phyloP scores from a whole-genome alignment of 768 basidiomycete genomes.

The Leccinum incarnatum region DNA sequence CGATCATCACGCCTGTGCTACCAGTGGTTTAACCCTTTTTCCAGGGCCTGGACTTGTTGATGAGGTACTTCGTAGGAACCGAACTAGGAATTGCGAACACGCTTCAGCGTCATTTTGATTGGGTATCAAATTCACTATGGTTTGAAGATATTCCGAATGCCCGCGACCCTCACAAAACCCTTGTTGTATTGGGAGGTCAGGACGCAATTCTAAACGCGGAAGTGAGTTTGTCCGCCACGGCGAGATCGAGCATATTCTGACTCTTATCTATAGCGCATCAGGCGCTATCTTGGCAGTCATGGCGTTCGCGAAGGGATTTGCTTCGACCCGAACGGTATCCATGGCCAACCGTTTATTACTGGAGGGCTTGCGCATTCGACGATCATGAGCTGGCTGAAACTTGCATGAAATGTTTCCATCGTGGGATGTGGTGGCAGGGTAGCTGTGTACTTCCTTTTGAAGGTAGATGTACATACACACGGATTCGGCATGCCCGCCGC shows the following conservation, averaged over 20 bases:
- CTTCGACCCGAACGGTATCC: conserved; percentile 59
- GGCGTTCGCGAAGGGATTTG: conserved; percentile 65
- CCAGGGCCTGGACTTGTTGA: conserved; percentile 73
- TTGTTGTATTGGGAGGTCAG: conserved; percentile 79
- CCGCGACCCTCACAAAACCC: conserved; percentile 57
- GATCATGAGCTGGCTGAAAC: conserved; percentile 62
- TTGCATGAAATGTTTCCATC: conserved; percentile 10
- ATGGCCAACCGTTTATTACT: conserved; percentile 58
- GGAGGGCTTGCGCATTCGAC: conserved; percentile 51
- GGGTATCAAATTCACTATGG: conserved; percentile 87
- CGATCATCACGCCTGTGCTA: conserved; percentile 10
- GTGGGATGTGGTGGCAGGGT: background rate
- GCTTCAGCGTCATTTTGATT: conserved; percentile 79
- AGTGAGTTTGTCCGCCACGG: conserved; percentile 36
- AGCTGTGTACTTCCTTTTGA: conserved; percentile 5
- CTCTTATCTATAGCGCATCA: conserved; percentile 52
- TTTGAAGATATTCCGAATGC: conserved; percentile 87
- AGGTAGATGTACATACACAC: conserved; percentile 7
- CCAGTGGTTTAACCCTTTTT: conserved; percentile 6
- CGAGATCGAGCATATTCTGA: conserved; percentile 1
- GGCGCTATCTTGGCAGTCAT: conserved; percentile 72
- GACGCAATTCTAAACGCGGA: conserved; percentile 77
- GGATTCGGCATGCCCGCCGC: background rate
- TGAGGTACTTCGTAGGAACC: conserved; percentile 84
- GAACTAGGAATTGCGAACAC: conserved; percentile 88